Conservation (phyloP, 2,329 filamentous ascomycete genomes). For the Cladosporium sp. region DNA sequence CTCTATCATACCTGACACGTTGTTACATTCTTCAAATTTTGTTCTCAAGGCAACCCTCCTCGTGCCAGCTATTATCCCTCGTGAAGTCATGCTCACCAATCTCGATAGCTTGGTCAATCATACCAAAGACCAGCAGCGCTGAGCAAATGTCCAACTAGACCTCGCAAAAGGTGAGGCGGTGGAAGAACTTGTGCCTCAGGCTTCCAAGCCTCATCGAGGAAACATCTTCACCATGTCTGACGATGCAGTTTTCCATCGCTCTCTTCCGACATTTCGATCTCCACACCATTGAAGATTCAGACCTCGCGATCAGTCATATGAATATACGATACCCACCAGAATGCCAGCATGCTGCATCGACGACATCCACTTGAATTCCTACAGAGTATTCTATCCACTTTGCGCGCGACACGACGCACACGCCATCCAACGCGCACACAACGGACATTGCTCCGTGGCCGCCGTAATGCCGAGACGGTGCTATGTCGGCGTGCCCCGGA, state of each 20-base stretch:
- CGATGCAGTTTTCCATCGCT: neutral
- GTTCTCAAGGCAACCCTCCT: neutral
- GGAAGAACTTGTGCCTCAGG: neutral
- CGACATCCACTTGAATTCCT: neutral
- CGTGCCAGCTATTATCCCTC: neutral
- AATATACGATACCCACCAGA: neutral
- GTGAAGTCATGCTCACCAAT: neutral
- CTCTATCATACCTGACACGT: neutral
- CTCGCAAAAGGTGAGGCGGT: neutral
- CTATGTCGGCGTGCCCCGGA: slow-evolving; percentile 8
- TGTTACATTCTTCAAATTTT: neutral
- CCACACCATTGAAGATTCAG: neutral
- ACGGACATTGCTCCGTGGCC: slow-evolving; percentile 3
- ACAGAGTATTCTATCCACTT: slow-evolving; percentile 2
- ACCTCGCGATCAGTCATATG: neutral
- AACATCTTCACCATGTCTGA: neutral
- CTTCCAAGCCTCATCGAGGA: neutral
- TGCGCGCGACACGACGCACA: neutral
- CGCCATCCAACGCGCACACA: neutral
- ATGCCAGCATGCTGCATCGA: neutral
- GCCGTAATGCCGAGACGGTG: slow-evolving; percentile 14
- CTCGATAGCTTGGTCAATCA: neutral
- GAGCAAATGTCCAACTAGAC: neutral
- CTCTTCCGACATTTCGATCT: neutral
- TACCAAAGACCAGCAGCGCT: neutral